These are phyloP conservation scores for Fusarium transvaalense DNA, from an alignment of 2,329 filamentous ascomycete genomes.

Conservation along the genomic window DNA sequence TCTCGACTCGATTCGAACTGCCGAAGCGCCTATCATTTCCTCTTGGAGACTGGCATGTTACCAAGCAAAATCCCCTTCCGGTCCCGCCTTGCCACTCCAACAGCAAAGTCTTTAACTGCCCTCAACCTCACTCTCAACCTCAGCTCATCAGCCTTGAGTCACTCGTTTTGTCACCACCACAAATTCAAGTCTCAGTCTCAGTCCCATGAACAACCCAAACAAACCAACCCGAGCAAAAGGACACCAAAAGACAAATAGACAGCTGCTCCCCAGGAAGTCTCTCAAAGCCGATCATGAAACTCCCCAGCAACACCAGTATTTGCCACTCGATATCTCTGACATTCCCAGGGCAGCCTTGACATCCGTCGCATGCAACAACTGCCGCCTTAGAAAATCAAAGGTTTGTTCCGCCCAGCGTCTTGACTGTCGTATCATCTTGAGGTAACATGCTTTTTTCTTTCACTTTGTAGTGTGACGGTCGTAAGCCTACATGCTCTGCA, in stretches of 20 bases:
- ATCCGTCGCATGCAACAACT: slow-evolving; percentile 31
- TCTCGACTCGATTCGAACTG: not conserved
- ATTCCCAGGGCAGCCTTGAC: slow-evolving; percentile 15
- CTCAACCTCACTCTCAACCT: not conserved
- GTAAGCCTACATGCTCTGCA: slow-evolving; percentile 24
- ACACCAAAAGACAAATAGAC: slow-evolving; percentile 23
- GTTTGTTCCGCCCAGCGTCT: not conserved
- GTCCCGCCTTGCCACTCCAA: not conserved
- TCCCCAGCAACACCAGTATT: not conserved
- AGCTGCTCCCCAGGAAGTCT: slow-evolving; percentile 15
- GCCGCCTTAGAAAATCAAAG: slow-evolving; percentile 25
- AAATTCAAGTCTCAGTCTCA: not conserved
- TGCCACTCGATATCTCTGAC: slow-evolving; percentile 6
- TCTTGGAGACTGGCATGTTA: not conserved
- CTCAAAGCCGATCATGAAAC: not conserved
- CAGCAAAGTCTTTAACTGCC: not conserved
- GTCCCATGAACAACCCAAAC: slow-evolving; percentile 18
- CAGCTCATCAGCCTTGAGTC: not conserved
- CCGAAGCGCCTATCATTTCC: not conserved
- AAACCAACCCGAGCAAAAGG: slow-evolving; percentile 12
- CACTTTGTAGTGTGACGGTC: slow-evolving; percentile 22
- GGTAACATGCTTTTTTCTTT: slow-evolving; percentile 10
- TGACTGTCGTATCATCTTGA: no score
- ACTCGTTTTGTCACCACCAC: not conserved
- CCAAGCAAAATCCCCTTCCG: not conserved